Conservation (phyloP, 345 rosid species). For the Aquilaria malaccensis region DNA sequence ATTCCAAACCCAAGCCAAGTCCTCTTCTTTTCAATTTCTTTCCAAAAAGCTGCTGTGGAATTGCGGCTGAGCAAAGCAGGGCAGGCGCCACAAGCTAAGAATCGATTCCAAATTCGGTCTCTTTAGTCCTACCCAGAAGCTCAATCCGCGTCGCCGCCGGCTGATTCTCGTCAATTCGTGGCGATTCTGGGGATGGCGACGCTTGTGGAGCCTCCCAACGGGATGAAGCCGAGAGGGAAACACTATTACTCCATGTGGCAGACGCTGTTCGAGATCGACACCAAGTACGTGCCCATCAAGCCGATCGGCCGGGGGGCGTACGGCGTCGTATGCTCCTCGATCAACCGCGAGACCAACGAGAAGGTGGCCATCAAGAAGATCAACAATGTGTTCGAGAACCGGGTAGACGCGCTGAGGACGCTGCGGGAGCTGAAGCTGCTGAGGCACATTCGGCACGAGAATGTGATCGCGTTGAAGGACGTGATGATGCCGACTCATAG, state of each 20-base stretch:
- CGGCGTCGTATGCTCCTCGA: constrained; percentile 81
- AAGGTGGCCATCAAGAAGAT: constrained; percentile 87
- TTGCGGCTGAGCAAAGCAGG: constrained; percentile 9
- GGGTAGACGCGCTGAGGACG: constrained; percentile 54
- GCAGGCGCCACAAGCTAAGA: constrained; percentile 35
- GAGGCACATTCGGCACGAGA: constrained; percentile 70
- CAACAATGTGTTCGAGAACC: constrained; percentile 72
- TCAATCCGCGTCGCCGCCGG: background rate
- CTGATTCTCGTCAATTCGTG: background rate
- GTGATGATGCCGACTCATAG: constrained; percentile 65
- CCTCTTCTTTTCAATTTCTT: no score
- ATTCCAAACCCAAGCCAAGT: no score
- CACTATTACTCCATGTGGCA: constrained; percentile 81
- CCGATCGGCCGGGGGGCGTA: constrained; percentile 88
- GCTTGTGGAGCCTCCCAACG: constrained; percentile 82
- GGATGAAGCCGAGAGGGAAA: constrained; percentile 53
- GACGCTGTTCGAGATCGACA: constrained; percentile 79
- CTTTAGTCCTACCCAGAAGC: background rate
- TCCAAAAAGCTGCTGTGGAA: background rate
- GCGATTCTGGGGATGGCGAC: constrained; percentile 48
- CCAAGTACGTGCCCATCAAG: constrained; percentile 77
- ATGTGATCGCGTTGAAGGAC: constrained; percentile 77
- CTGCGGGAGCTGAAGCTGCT: constrained; percentile 76
- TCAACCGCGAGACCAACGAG: constrained; percentile 68
- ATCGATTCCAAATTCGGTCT: constrained; percentile 16